A percentile compares a stretch with the other conserved stretches of the same genome.
phyloP scores from a whole-genome alignment of 805 yeast species.

The Geotrichum ghanense region DNA sequence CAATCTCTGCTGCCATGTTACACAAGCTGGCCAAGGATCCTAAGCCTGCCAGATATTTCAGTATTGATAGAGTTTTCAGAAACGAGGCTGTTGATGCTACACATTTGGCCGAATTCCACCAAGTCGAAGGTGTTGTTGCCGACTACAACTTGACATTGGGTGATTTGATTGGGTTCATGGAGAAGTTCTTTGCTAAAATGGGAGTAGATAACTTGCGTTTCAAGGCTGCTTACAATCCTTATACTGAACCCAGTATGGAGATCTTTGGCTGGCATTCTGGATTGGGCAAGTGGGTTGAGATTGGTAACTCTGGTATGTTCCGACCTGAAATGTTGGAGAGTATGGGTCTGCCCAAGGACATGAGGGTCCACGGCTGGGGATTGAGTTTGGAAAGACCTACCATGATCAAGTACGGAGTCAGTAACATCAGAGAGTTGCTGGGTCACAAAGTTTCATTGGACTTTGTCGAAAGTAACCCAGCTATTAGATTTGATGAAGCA shows the following conservation, averaged over 20 bases:
- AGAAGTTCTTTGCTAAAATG: slow-evolving; percentile 92
- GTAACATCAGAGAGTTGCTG: slow-evolving; percentile 88
- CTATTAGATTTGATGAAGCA: slow-evolving; percentile 89
- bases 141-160: slow-evolving; percentile 93
- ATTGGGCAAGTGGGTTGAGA: slow-evolving; percentile 94
- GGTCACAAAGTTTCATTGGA: slow-evolving; percentile 96
- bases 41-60: slow-evolving; percentile 71
- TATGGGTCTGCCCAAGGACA: slow-evolving; percentile 92
- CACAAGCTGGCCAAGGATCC: slow-evolving; percentile 57
- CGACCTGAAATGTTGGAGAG: slow-evolving; percentile 98
- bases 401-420: slow-evolving; percentile 94
- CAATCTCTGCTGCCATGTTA: slow-evolving; percentile 81
- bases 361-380: slow-evolving; percentile 97
- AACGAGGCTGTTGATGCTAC: slow-evolving; percentile 99
- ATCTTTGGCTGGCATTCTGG: slow-evolving; percentile 95
- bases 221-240: slow-evolving; percentile 98
- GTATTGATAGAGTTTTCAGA: slow-evolving; percentile 97
- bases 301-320: slow-evolving; percentile 99
- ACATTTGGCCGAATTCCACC: slow-evolving; percentile 98
- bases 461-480: slow-evolving; percentile 92
- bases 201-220: slow-evolving; percentile 92
- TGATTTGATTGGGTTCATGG: slow-evolving; percentile 96
- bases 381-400: slow-evolving; percentile 96
- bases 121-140: slow-evolving; percentile 97
- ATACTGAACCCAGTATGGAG: slow-evolving; percentile 98